Evolutionary conservation across 148 eudicot genomes (phyloP).

Genomic region (Rhododendron kiyosumense): DNA sequence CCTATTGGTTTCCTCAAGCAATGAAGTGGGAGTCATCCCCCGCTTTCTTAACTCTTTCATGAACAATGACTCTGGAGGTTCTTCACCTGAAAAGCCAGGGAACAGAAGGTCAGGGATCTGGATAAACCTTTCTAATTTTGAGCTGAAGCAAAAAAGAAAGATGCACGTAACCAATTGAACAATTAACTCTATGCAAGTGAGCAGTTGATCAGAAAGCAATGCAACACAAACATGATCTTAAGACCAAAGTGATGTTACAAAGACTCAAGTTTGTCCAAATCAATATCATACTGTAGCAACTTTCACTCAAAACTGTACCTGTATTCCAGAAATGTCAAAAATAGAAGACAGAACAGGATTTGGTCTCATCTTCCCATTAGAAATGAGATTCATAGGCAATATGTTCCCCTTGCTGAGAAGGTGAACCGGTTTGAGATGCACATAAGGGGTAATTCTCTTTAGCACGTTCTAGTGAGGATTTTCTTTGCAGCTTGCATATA

Average conservation of each 20-base stretch:
- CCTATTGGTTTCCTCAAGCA: conserved; percentile 74
- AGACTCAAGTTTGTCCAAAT: not conserved
- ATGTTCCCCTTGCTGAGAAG: no score
- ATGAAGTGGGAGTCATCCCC: conserved; percentile 77
- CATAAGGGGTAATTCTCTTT: no score
- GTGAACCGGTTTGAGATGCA: no score
- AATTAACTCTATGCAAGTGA: not conserved
- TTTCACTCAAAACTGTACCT: not conserved
- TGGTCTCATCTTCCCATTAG: not conserved
- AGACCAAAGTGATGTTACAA: not conserved
- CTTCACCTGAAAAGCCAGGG: conserved; percentile 58
- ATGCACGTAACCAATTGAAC: not conserved
- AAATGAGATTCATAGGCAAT: no score
- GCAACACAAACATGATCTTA: not conserved
- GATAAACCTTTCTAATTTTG: not conserved
- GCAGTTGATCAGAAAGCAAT: not conserved
- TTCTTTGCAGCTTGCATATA: no score
- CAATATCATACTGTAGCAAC: not conserved
- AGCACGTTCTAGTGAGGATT: no score
- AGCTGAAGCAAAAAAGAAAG: not conserved
- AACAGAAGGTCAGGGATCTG: not conserved
- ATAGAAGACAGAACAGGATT: not conserved
- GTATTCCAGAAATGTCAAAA: not conserved
- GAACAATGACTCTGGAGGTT: conserved; percentile 90
- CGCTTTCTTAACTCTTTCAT: conserved; percentile 90